Evolutionary conservation across 768 basidiomycete species (phyloP).

Genomic region (Fibroporia radiculosa): DNA sequence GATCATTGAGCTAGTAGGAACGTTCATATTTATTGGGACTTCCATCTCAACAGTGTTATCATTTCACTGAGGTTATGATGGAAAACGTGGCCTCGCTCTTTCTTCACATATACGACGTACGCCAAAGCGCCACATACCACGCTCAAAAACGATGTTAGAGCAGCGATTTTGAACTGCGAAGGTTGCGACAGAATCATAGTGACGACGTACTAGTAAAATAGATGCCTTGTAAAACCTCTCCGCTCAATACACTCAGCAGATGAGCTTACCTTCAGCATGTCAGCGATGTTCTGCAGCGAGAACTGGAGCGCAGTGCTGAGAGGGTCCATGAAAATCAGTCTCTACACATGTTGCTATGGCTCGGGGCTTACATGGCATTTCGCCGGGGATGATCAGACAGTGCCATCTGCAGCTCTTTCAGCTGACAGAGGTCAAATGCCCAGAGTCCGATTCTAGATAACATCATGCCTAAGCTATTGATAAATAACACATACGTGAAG

Average conservation of each 20-base stretch:
- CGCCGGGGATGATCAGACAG: constrained; percentile 36
- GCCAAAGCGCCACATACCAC: constrained; percentile 23
- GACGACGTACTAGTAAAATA: constrained; percentile 22
- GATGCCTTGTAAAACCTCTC: neutral
- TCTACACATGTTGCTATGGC: constrained; percentile 17
- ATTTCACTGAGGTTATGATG: constrained; percentile 15
- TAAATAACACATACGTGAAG: neutral
- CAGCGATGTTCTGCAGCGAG: constrained; percentile 26
- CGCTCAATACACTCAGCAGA: too few relatives aligned
- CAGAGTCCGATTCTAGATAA: constrained; percentile 40
- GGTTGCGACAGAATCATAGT: constrained; percentile 29
- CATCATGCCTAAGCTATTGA: constrained; percentile 31
- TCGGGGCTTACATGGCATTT: constrained; percentile 32
- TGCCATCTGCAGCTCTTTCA: constrained; percentile 39
- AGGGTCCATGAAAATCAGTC: neutral
- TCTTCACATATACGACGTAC: constrained; percentile 25
- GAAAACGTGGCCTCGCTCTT: constrained; percentile 25
- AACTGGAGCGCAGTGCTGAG: constrained; percentile 27
- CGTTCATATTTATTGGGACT: neutral
- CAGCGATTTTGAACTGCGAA: constrained; percentile 27
- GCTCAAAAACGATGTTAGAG: constrained; percentile 25
- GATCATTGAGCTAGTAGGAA: neutral
- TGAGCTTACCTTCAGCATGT: constrained; percentile 17
- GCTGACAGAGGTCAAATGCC: constrained; percentile 45
- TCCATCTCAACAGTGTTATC: constrained; percentile 8